Evolutionary conservation across 768 basidiomycete species (phyloP).

Genomic region (Macrolepiota albuminosa): DNA sequence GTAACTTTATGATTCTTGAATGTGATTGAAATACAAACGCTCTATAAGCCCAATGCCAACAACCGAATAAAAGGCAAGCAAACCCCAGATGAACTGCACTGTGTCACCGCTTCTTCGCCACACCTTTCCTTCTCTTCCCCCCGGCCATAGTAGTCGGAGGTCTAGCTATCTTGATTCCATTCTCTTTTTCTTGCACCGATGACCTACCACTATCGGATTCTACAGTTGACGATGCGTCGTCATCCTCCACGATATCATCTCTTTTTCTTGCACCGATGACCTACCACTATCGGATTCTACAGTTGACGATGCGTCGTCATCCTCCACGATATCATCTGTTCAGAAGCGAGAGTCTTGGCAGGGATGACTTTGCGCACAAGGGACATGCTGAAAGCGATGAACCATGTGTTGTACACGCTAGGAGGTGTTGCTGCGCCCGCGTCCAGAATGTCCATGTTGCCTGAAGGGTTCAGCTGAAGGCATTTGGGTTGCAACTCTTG

Average conservation of each 20-base stretch:
- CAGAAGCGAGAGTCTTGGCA: constrained; percentile 13
- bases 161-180: constrained; percentile 21
- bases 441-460: constrained; percentile 54
- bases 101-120: constrained; percentile 47
- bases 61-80: constrained; percentile 39
- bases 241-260: constrained; percentile 20
- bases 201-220: constrained; percentile 41
- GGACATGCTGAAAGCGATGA: constrained; percentile 41
- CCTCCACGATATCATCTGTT: constrained; percentile 20
- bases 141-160: constrained; percentile 49
- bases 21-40: not conserved
- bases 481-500: not conserved
- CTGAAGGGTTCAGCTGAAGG: constrained; percentile 55
- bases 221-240: constrained; percentile 35
- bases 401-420: constrained; percentile 67
- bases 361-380: constrained; percentile 25
- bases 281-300: constrained; percentile 42
- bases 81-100: constrained; percentile 9
- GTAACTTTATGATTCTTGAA: not conserved
- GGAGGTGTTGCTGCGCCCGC: constrained; percentile 53
- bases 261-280: constrained; percentile 31
- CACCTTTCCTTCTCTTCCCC: constrained; percentile 56
- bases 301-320: constrained; percentile 35
- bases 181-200: constrained; percentile 30
- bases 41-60: not conserved